phyloP scores from a whole-genome alignment of 1,284 basidiomycete species.

The Entoloma clypeatum region DNA sequence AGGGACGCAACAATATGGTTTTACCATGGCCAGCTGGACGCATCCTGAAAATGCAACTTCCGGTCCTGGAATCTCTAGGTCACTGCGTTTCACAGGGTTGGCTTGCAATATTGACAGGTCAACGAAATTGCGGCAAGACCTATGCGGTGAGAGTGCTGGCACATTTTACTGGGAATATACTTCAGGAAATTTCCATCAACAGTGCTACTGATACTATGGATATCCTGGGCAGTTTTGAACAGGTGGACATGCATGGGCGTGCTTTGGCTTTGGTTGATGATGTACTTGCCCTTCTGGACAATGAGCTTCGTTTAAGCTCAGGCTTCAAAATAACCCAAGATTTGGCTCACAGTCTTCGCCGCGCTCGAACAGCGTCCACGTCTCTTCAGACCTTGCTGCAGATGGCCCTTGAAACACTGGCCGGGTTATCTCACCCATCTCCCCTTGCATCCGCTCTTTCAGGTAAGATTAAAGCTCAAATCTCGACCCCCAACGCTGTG shows the following conservation, averaged over 20 bases:
- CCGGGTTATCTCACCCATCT: conserved; percentile 5
- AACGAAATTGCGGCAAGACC: conserved; percentile 78
- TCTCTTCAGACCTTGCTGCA: conserved; percentile 17
- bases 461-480: conserved; percentile 21
- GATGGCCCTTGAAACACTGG: conserved; percentile 14
- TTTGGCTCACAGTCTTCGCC: conserved; percentile 21
- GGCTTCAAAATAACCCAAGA: conserved; percentile 32
- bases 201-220: conserved; percentile 92
- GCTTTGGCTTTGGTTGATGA: conserved; percentile 38
- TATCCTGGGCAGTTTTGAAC: conserved; percentile 95
- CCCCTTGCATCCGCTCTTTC: conserved; percentile 13
- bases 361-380: conserved; percentile 17
- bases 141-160: conserved; percentile 73
- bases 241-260: conserved; percentile 57
- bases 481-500: conserved; percentile 21
- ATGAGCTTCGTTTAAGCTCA: conserved; percentile 33
- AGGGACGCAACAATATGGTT: conserved; percentile 43
- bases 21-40: conserved; percentile 39
- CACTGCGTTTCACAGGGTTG: conserved; percentile 78
- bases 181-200: conserved; percentile 81
- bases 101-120: conserved; percentile 87
- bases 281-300: conserved; percentile 38
- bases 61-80: conserved; percentile 73
- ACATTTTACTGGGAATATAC: conserved; percentile 59
- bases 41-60: conserved; percentile 63